Base-by-base conservation (phyloP, 106 monocot genomes). In the Apostasia ramifera region DNA sequence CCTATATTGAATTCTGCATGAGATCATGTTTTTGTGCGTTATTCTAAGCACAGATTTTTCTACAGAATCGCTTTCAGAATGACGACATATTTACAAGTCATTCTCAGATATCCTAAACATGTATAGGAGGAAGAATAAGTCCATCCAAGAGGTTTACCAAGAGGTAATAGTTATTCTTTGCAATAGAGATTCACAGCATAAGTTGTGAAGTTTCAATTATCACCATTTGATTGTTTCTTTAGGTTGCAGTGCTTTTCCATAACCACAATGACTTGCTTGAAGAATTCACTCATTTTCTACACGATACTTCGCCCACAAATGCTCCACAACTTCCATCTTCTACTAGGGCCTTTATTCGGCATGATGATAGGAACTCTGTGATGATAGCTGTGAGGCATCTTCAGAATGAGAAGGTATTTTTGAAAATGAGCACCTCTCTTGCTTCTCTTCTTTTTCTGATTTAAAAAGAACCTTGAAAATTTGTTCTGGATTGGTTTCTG, bases 51-150 rank as follows among this genome's bases (percentile, higher is more conserved):
- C 12, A 73, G 71, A 55, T 12, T 2, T 62, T 40, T 14, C 43
- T 81, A 75, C 83, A 97, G 97, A 92, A 85, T 72, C 97, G 92
- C 55, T 97, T 97, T 66, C 92, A 87, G 46, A 58, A 81, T 54
- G 87, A 97, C 57, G 97, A 6, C 79, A 84, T 66, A 89, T 97
- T 5, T 97, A 98, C 77, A 98, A 98, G 76, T 76, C 89, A 37
- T 98, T 98, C 73, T 81, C 92, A 70, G 89, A 92, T 78, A 92
- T 98, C 67, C 84, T 98, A 42, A 92, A 98, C 77, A 92, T 98
- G 97, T 92, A 92, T 61, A 71, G 92, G 44, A 86, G 85, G 74
- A 92, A 92, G 56, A 86, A 81, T 67, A 98, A 92, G 49, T 79
- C 89, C 45, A 98, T 98, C 57, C 81, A 84, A 46, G 97, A 98